phyloP scores from a whole-genome alignment of 768 basidiomycete species.

The Gyrodon lividus region DNA sequence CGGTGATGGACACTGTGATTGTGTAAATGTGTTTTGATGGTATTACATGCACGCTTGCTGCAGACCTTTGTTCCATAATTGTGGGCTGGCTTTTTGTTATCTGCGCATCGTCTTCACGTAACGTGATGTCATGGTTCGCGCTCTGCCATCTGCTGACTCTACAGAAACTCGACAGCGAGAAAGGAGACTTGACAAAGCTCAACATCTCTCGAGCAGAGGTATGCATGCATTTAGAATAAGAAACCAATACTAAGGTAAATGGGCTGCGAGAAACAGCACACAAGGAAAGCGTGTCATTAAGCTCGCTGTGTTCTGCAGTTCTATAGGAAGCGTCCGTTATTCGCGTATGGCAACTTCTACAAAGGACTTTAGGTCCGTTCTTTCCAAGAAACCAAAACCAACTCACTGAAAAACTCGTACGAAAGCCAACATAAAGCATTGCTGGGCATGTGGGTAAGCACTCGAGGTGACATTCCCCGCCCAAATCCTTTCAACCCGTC shows the following conservation, averaged over 20 bases:
- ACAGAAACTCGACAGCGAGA: no score
- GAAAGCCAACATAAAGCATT: constrained; percentile 98
- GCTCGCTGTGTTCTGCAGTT: constrained; percentile 6
- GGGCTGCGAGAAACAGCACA: constrained; percentile 11
- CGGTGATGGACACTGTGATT: constrained; percentile 5
- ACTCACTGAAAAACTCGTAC: constrained; percentile 98
- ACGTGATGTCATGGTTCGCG: background rate
- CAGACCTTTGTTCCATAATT: background rate
- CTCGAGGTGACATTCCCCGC: constrained; percentile 85
- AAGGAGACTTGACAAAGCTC: background rate
- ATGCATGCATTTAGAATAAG: background rate
- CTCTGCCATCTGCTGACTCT: no score
- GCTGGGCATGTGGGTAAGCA: constrained; percentile 94
- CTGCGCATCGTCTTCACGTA: background rate
- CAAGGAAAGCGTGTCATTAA: constrained; percentile 6
- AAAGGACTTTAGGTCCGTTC: constrained; percentile 12
- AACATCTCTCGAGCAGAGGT: background rate
- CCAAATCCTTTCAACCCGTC: constrained; percentile 86
- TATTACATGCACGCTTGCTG: background rate
- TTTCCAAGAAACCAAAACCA: background rate
- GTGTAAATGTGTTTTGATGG: background rate
- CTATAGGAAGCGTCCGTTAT: constrained; percentile 23
- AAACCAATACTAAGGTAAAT: constrained; percentile 16
- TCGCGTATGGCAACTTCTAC: constrained; percentile 66
- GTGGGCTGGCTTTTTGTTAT: background rate